Evolutionary conservation across 1,284 basidiomycete species (phyloP), one percentile per base, ranked within the genome.

Genomic region (Moesziomyces globuligerus): DNA sequence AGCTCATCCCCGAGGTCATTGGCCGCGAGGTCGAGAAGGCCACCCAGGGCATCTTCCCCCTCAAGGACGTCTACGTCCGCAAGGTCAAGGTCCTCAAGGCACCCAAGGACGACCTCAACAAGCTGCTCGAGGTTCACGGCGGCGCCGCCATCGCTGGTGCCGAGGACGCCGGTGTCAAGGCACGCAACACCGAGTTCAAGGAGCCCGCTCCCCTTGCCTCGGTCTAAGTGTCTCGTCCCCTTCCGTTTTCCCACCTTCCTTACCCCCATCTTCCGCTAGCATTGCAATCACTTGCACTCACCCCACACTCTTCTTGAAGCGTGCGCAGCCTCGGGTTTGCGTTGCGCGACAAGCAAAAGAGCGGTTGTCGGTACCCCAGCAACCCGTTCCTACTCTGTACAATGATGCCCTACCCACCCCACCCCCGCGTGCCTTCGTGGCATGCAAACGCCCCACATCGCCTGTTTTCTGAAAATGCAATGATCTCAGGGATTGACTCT

Each of bases 1-100:
- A 99, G 89, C 97, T 99, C 84, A 90, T 98, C 61, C 95, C 96
- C 51, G 96, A 99, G 87, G 93, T 93, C 67, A 98, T 99, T 81
- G 96, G 96, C 79, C 90, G 94, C 79, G 96, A 99, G 88, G 98
- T 99, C 78, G 96, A 99, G 89, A 99, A 99, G 88, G 90, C 94
- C 59, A 89, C 90, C 75, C 88, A 94, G 83, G 90, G 90, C 84
- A 97, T 98, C 86, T 98, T 95, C 87, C 95, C 95, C 76, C 86
- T 98, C 83, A 80, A 78, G 78, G 78, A 98, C 85, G 94, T 97
- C 83, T 96, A 94, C 87, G 88, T 98, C 83, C 91, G 94, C 86
- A 97, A 98, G 88, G 93, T 83, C 54, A 84, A 84, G 82, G 94
- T 98, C 83, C 87, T 98, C 83, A 98, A 98, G 87, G 87, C 94